Percentiles rank a stretch among this genome's conserved stretches.
Conservation (phyloP, 164 flowering plant species). For the Piper betle region DNA sequence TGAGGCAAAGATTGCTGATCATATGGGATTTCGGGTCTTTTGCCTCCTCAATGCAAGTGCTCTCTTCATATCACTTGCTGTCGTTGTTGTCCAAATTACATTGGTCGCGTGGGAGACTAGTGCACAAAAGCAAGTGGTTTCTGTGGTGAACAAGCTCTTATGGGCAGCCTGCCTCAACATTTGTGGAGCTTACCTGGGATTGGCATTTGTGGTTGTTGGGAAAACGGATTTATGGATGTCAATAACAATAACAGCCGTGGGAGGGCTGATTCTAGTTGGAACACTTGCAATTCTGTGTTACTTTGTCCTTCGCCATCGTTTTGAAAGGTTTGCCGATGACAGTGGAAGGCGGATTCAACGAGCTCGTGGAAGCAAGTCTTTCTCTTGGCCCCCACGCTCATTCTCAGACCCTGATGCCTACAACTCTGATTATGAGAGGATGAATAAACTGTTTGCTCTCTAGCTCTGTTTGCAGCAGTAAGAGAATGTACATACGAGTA, state of each 20-base stretch:
- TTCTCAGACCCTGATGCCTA: conserved; percentile 67
- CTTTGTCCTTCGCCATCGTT: conserved; percentile 66
- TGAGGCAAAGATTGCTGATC: conserved; percentile 40
- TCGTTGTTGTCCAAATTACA: conserved; percentile 92
- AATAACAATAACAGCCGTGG: conserved; percentile 45
- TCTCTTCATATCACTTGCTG: conserved; percentile 82
- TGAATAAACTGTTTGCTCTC: conserved; percentile 45
- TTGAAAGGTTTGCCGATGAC: conserved; percentile 32
- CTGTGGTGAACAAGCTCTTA: conserved; percentile 87
- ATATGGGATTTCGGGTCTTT: conserved; percentile 50
- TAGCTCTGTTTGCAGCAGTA: conserved; percentile 15
- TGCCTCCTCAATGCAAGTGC: conserved; percentile 70
- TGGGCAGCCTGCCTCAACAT: conserved; percentile 93
- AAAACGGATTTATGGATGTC: conserved; percentile 64
- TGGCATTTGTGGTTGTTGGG: conserved; percentile 82
- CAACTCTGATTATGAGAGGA: conserved; percentile 52
- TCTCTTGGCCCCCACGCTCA: conserved; percentile 69
- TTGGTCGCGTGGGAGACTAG: conserved; percentile 90
- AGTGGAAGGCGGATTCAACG: conserved; percentile 71
- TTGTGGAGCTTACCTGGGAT: conserved; percentile 65
- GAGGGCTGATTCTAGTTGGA: conserved; percentile 57
- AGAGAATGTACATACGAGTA: not conserved
- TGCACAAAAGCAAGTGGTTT: conserved; percentile 76
- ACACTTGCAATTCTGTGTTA: conserved; percentile 81
- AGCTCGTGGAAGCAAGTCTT: conserved; percentile 77